Base-by-base conservation (phyloP, 768 basidiomycete genomes). In the Kwoniella heveanensis region DNA sequence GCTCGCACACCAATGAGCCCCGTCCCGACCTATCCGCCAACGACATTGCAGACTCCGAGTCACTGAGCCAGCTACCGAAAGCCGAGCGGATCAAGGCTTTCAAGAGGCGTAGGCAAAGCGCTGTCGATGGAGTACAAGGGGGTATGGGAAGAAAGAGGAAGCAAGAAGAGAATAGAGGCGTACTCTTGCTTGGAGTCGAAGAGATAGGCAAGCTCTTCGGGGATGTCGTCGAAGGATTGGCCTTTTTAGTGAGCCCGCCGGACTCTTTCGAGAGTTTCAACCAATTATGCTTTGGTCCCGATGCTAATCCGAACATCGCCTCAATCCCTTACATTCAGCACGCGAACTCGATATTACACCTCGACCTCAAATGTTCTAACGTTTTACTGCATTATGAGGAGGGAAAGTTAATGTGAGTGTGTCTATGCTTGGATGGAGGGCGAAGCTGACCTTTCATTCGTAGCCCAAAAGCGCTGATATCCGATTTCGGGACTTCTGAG, bases 361-460 rank as follows among this genome's bases (percentile, higher is more conserved):
- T 96, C 2, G 94, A 97, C 76, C 81, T 98, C 67, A 98, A 96
- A 79, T 92, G 92, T 10, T 92, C 91, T 6, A 96, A 97, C 74
- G 92, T 97, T 3, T 82, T 97, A 24, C 79, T 97, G 53, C 94
- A 93, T 5, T 91, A 89, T 87, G 92, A 95, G 68, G 90, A 93
- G 68, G 90, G 89, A 15, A 83, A 82, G 61, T 82, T 94, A 36
- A 89, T 92, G 91, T 90, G 70, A 64, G 88, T 66, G 32, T 13
- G 32, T 32, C 13, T 13, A 32, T 13, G 32, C 32, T 32, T n/a
- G n/a, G n/a, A n/a, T n/a, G n/a, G n/a, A 32, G 13, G 32, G 13
- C 15, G 22, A 39, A 0, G 27, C 21, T 53, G 51, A 29, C 55
- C 19, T 26, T 49, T 54, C 32, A 13, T 6, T 32, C 32, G 5